These are phyloP conservation scores for Cytospora schulzeri DNA, from an alignment of 2,329 filamentous ascomycete genomes.

Conservation along the genomic window DNA sequence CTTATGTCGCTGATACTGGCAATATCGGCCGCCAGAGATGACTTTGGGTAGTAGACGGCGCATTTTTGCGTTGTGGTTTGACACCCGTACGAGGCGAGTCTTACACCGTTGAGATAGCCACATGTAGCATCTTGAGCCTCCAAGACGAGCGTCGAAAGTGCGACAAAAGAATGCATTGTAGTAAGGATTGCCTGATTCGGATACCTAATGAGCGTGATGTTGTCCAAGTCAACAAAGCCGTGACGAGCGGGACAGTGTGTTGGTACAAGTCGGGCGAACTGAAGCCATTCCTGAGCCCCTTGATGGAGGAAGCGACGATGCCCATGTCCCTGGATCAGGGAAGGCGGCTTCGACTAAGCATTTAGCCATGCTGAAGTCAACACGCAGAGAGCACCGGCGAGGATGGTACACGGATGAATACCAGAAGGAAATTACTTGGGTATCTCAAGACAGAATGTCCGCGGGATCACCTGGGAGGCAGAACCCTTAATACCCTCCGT, in stretches of 20 bases:
- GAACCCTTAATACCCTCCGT: too few species aligned
- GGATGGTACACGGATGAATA: not conserved
- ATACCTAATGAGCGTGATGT: not conserved
- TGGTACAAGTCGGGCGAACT: not conserved
- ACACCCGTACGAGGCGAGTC: not conserved
- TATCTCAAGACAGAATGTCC: too few species aligned
- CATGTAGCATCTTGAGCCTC: conserved; percentile 16
- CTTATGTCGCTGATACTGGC: not conserved
- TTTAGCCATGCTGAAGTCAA: not conserved
- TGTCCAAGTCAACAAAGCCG: not conserved
- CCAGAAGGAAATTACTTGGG: not conserved
- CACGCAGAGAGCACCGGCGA: not conserved
- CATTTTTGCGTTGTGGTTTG: not conserved
- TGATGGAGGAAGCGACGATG: not conserved
- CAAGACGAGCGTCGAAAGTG: not conserved
- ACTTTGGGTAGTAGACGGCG: conserved; percentile 21
- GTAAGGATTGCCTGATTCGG: not conserved
- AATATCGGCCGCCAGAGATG: not conserved
- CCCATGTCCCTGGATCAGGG: not conserved
- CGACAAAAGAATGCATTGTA: not conserved
- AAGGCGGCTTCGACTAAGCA: not conserved
- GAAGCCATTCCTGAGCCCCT: not conserved
- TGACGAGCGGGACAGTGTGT: not conserved
- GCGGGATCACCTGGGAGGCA: too few species aligned
- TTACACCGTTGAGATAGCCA: conserved; percentile 14